These are phyloP conservation scores for Globisporangium takayamanum DNA, from an alignment of 352 stramenopile genomes.

Conservation along the genomic window DNA sequence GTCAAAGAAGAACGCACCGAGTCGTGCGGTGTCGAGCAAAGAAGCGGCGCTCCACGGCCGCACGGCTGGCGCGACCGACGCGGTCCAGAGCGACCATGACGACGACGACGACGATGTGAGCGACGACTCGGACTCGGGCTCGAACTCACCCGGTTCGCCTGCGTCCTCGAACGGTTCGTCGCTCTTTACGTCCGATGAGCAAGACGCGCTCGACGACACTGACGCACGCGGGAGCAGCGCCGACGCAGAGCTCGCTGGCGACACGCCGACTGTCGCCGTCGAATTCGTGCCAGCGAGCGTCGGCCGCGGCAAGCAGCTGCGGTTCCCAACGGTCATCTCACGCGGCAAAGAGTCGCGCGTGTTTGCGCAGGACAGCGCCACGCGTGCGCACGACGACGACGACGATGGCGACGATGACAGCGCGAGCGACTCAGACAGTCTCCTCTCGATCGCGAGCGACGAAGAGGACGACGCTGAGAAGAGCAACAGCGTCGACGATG, in stretches of 20 bases:
- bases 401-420: slow-evolving; percentile 15
- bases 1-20: slow-evolving; percentile 84
- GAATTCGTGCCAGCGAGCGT: slow-evolving; percentile 69
- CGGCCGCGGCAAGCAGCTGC: slow-evolving; percentile 71
- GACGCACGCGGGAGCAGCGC: slow-evolving; percentile 4
- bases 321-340: slow-evolving; percentile 63
- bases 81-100: slow-evolving; percentile 19
- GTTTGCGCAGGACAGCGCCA: slow-evolving; percentile 29
- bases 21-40: slow-evolving; percentile 75
- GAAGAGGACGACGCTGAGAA: slow-evolving; percentile 53
- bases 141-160: slow-evolving; percentile 19
- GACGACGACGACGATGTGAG: slow-evolving; percentile 24
- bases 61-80: slow-evolving; percentile 15
- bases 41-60: slow-evolving; percentile 65
- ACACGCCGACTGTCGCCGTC: slow-evolving; percentile 26
- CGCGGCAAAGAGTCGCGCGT: slow-evolving; percentile 62
- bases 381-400: slow-evolving; percentile 11
- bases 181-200: slow-evolving; percentile 24
- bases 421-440: slow-evolving; percentile 61
- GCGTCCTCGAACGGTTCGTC: slow-evolving; percentile 24
- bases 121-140: slow-evolving; percentile 14
- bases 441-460: slow-evolving; percentile 63
- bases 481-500: slow-evolving; percentile 5
- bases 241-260: too few relatives aligned
- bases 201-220: slow-evolving; percentile 14